Evolutionary conservation across 345 rosid species (phyloP), one percentile per base, ranked within the genome.

Genomic region (Tarenaya hassleriana): DNA sequence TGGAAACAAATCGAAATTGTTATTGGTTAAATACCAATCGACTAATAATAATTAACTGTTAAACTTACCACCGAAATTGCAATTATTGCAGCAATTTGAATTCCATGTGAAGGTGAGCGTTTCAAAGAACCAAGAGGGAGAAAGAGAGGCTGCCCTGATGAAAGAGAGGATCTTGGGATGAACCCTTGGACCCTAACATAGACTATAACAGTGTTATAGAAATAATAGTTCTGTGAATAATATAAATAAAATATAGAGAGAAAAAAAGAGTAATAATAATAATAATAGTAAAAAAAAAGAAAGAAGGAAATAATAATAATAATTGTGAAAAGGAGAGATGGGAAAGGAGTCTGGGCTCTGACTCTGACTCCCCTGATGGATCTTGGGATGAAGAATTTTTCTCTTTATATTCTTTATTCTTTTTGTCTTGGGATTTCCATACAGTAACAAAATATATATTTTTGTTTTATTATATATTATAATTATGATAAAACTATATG

Each of bases 311-410:
- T n/a, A n/a, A n/a, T n/a, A n/a, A n/a, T n/a, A n/a, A n/a, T n/a
- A n/a, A n/a, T n/a, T n/a, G n/a, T n/a, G n/a, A n/a, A n/a, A n/a
- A 62, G 43, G 66, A 56, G 52, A 56, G 70, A 71, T 47, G 68
- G 37, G 58, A 64, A 61, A 62, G 41, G 18, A 52, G 50, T n/a
- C n/a, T 60, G 60, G 62, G 68, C 55, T 60, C 78, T 65, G 81
- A 72, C 67, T 70, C 73, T 70, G n/a, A 72, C 67, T 76, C 68
- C 67, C 24, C 43, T 58, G 71, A 55, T 60, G 47, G 79, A 75
- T 75, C 77, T 81, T 65, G 80, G 78, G 78, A 70, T 61, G 70
- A 75, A 81, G 77, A 78, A 69, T 66, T 66, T n/a, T 57, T 67
- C 52, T 61, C 41, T 55, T 43, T 64, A 63, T 64, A 56, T 70